A percentile compares a stretch with the other conserved stretches of the same genome.
Conservation (phyloP, 768 basidiomycete genomes). For the Gyrodon lividus region DNA sequence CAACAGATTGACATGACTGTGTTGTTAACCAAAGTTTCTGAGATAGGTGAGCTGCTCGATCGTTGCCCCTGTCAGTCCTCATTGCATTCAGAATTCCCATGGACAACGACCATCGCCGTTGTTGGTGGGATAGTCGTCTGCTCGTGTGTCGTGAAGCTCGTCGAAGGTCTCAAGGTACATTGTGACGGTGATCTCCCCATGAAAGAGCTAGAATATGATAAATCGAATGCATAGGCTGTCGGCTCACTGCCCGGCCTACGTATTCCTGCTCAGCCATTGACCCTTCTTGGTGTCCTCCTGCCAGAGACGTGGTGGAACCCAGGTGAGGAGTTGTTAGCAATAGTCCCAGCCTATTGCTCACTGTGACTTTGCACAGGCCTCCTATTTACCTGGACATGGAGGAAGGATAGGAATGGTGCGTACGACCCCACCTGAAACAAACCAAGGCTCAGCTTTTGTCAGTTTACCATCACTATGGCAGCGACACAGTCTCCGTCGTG, state of each 20-base stretch:
- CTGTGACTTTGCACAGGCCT: conserved; percentile 5
- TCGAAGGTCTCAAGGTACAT: conserved; percentile 16
- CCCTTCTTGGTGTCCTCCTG: conserved; percentile 2
- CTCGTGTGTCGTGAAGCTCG: conserved; percentile 17
- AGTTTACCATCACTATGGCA: conserved; percentile 21
- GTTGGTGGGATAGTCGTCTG: conserved; percentile 4
- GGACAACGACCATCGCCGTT: conserved; percentile 1
- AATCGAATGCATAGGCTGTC: conserved; percentile 10
- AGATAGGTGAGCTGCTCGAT: not conserved
- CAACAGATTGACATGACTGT: too few species aligned
- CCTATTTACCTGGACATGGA: conserved; percentile 24
- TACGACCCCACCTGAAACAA: not conserved
- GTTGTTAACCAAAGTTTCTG: too few species aligned
- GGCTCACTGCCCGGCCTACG: conserved; percentile 17
- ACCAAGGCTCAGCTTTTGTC: not conserved
- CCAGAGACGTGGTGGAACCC: conserved; percentile 24
- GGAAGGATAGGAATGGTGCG: conserved; percentile 18
- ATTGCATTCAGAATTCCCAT: conserved; percentile 3
- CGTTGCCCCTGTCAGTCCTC: not conserved
- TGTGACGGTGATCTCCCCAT: too few species aligned
- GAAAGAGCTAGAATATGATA: not conserved
- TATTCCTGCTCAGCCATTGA: conserved; percentile 21
- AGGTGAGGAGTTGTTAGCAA: conserved; percentile 2
- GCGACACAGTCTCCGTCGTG: conserved; percentile 21
- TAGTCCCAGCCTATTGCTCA: not conserved